Conservation (phyloP, 2,329 filamentous ascomycete species). For the Trichoderma guizhouense region DNA sequence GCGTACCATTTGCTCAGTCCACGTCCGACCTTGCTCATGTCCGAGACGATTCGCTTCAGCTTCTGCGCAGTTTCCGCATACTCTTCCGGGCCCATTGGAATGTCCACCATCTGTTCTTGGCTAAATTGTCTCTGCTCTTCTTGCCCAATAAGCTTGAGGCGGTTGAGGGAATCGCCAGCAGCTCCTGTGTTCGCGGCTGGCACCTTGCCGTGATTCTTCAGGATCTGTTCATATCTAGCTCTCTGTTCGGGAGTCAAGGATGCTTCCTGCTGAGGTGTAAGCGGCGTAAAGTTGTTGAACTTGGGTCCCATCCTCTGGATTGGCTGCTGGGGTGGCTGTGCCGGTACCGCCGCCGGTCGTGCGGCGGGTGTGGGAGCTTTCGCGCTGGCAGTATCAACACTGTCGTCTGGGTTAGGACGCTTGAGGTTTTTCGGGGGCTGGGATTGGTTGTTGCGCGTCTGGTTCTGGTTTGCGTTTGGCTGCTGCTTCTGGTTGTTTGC, state of each 20-base stretch:
- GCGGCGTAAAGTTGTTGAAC: conserved; percentile 19
- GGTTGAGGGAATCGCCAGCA: conserved; percentile 24
- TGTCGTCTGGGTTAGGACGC: conserved; percentile 48
- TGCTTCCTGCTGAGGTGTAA: conserved; percentile 37
- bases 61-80: conserved; percentile 43
- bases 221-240: conserved; percentile 40
- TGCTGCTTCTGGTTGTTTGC: conserved; percentile 32
- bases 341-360: conserved; percentile 26
- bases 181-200: background rate
- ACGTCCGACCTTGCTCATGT: conserved; percentile 45
- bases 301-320: conserved; percentile 26
- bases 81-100: conserved; percentile 46
- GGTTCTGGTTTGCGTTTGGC: conserved; percentile 24
- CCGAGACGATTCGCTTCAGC: conserved; percentile 39
- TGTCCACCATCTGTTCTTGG: conserved; percentile 43
- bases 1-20: conserved; percentile 47
- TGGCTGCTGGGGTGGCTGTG: conserved; percentile 24
- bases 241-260: conserved; percentile 44
- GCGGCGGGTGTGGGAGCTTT: conserved; percentile 22
- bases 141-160: conserved; percentile 35
- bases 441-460: conserved; percentile 26
- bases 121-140: conserved; percentile 41
- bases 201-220: conserved; percentile 29
- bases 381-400: conserved; percentile 27
- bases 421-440: conserved; percentile 45